These are phyloP conservation scores for Tuber brumale DNA, from an alignment of 495 filamentous ascomycete genomes.

Conservation along the genomic window DNA sequence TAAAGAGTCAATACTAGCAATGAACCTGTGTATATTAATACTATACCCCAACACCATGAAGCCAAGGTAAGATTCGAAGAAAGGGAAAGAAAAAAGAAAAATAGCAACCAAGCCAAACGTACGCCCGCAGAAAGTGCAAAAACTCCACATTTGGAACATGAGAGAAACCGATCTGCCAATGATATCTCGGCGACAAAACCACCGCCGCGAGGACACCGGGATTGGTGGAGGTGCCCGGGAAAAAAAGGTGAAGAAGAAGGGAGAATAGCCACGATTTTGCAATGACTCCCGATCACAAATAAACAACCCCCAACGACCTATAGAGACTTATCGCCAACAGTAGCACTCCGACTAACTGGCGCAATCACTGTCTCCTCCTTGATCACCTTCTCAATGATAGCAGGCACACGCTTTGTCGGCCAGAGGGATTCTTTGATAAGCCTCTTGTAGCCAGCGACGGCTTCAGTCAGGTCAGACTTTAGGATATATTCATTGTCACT, in stretches of 20 bases:
- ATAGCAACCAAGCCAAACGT: slow-evolving; percentile 2
- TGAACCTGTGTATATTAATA: neutral
- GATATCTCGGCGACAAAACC: neutral
- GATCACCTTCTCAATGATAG: slow-evolving; percentile 30
- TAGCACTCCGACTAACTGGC: slow-evolving; percentile 18
- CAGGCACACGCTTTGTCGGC: slow-evolving; percentile 40
- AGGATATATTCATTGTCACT: slow-evolving; percentile 73
- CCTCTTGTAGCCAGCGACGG: slow-evolving; percentile 65
- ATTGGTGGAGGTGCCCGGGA: neutral
- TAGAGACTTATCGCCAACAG: slow-evolving; percentile 11
- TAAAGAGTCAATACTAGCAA: neutral
- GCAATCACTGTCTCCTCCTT: slow-evolving; percentile 18
- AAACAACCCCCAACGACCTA: neutral
- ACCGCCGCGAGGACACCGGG: neutral
- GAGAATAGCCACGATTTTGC: neutral
- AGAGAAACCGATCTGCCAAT: neutral
- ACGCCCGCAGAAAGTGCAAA: neutral
- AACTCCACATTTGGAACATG: neutral
- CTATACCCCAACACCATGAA: neutral
- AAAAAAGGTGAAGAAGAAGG: neutral
- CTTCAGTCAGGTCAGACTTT: slow-evolving; percentile 59
- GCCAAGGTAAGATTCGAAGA: neutral
- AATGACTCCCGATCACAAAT: neutral
- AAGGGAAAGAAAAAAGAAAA: neutral
- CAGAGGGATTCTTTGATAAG: slow-evolving; percentile 59